These are phyloP conservation scores for Paspalum notatum DNA, from an alignment of 176 grass and related monocot genomes.

Conservation along the genomic window DNA sequence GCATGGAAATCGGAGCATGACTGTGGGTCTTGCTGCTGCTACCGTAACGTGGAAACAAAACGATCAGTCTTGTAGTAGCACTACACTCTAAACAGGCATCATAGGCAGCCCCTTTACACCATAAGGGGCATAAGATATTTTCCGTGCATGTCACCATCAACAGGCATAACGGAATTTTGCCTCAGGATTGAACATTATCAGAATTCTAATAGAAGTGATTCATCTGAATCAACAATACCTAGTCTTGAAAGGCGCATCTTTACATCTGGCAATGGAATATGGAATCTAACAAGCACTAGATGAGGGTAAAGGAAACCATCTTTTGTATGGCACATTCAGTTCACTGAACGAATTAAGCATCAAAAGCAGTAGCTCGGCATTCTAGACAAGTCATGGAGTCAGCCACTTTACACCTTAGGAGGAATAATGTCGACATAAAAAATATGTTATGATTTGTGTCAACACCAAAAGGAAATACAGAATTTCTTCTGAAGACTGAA, in stretches of 20 bases:
- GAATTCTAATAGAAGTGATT: not conserved
- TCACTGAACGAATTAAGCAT: not conserved
- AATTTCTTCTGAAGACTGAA: slow-evolving; percentile 5
- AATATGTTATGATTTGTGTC: not conserved
- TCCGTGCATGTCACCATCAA: not conserved
- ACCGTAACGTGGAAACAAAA: no score
- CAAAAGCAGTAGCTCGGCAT: slow-evolving; percentile 23
- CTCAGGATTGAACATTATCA: slow-evolving; percentile 17
- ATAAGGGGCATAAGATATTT: not conserved
- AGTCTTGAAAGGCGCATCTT: not conserved
- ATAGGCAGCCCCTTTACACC: slow-evolving; percentile 9
- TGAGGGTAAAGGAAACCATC: not conserved
- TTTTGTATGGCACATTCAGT: not conserved
- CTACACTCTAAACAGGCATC: slow-evolving; percentile 10
- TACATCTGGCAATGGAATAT: not conserved
- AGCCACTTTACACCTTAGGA: slow-evolving; percentile 31
- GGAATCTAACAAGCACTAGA: not conserved
- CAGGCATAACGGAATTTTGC: not conserved
- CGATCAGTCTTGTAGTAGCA: not conserved
- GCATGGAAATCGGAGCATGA: no score
- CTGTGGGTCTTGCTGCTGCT: no score
- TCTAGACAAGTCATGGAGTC: not conserved
- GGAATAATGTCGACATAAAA: not conserved
- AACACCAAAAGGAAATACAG: not conserved
- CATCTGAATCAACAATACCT: not conserved